A percentile compares a stretch with the other conserved stretches of the same genome.
Conservation (phyloP, 192 early-diverging fungal species). For the Coemansia sp. region DNA sequence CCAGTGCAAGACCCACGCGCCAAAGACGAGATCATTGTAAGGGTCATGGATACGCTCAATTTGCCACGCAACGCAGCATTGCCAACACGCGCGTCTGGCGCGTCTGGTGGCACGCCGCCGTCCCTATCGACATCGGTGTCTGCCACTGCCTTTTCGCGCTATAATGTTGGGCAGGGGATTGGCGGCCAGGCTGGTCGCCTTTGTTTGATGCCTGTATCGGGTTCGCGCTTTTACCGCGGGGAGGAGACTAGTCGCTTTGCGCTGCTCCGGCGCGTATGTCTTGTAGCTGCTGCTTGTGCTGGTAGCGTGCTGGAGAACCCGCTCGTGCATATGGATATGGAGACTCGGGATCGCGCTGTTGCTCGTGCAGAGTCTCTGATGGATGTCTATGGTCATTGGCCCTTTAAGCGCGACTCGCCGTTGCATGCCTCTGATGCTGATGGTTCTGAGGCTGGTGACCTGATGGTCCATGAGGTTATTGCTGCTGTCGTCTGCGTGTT, state of each 20-base stretch:
- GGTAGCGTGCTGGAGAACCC: slow-evolving; percentile 99
- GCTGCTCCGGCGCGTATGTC: slow-evolving; percentile 76
- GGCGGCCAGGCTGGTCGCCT: slow-evolving; percentile 39
- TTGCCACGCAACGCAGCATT: slow-evolving; percentile 65
- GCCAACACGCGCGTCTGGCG: slow-evolving; percentile 56
- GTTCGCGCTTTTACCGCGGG: slow-evolving; percentile 34
- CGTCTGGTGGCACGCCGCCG: slow-evolving; percentile 41
- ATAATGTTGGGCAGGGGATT: slow-evolving; percentile 33
- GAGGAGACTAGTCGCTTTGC: slow-evolving; percentile 55
- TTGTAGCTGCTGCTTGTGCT: slow-evolving; percentile 95
- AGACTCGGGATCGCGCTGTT: slow-evolving; percentile 88
- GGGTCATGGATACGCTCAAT: slow-evolving; percentile 79
- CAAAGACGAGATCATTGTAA: slow-evolving; percentile 87
- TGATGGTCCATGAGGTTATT: slow-evolving; percentile 69
- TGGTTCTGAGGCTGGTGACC: slow-evolving; percentile 54
- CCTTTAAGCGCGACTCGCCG: slow-evolving; percentile 64
- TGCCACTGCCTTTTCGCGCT: neutral
- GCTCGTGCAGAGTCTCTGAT: slow-evolving; percentile 88
- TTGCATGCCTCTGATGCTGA: slow-evolving; percentile 60
- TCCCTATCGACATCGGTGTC: neutral
- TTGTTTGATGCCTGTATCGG: slow-evolving; percentile 25
- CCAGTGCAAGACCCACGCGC: slow-evolving; percentile 86
- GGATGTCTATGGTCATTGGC: slow-evolving; percentile 81
- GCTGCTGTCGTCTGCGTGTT: slow-evolving; percentile 85
- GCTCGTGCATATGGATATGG: slow-evolving; percentile 78